phyloP scores from a whole-genome alignment of 2,329 filamentous ascomycete species.

The Arthrobotrys conoides region DNA sequence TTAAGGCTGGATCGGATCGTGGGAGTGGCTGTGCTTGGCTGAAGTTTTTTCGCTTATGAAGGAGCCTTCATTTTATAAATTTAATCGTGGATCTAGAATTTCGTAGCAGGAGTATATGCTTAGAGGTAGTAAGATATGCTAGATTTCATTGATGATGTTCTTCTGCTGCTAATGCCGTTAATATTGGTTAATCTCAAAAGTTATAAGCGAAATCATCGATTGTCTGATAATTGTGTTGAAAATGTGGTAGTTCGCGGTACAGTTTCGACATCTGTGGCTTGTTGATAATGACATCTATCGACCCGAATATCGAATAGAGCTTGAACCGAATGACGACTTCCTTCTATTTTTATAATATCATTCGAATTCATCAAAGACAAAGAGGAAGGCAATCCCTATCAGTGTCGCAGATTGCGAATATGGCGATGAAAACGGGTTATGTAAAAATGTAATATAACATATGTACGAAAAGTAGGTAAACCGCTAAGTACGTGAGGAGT shows the following conservation, averaged over 20 bases:
- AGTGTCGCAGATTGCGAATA: conserved; percentile 1
- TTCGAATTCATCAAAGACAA: background rate
- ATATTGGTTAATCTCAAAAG: too few species aligned
- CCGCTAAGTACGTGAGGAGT: conserved; percentile 35
- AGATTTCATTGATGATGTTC: too few species aligned
- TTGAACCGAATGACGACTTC: background rate
- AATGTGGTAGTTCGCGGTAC: conserved; percentile 20
- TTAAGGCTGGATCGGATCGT: background rate
- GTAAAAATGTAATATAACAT: background rate
- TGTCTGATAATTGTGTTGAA: conserved; percentile 25
- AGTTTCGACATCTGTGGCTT: background rate
- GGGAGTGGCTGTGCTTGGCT: conserved; percentile 1
- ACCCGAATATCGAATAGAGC: background rate
- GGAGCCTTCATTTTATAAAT: too few species aligned
- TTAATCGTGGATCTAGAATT: too few species aligned
- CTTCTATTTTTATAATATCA: background rate
- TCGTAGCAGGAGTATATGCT: too few species aligned
- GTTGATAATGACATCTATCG: background rate
- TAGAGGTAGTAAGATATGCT: too few species aligned
- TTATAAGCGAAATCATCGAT: too few species aligned
- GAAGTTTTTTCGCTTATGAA: too few species aligned
- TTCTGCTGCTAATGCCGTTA: too few species aligned
- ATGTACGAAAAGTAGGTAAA: conserved; percentile 9
- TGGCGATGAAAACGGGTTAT: background rate
- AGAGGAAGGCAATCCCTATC: background rate